phyloP scores from a whole-genome alignment of 345 rosid genomes.

The Eucalyptus tenuipes region DNA sequence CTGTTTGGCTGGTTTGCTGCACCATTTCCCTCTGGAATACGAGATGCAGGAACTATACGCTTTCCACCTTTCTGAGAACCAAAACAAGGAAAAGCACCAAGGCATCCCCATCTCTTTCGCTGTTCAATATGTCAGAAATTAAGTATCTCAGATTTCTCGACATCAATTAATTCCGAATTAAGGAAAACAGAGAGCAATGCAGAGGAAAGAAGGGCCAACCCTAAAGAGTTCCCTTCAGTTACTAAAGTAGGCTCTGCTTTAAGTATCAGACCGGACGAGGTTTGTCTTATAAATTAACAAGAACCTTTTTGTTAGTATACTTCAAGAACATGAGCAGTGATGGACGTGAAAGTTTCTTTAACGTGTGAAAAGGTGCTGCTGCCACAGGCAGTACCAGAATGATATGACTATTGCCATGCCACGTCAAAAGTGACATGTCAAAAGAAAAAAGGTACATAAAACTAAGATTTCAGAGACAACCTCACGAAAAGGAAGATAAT shows the following conservation, averaged over 20 bases:
- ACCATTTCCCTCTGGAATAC: conserved; percentile 64
- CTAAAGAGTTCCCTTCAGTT: background rate
- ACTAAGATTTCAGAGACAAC: background rate
- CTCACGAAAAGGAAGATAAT: background rate
- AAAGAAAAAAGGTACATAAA: background rate
- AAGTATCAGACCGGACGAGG: background rate
- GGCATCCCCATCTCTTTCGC: conserved; percentile 88
- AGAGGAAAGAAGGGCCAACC: background rate
- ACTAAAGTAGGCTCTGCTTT: background rate
- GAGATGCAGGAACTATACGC: conserved; percentile 78
- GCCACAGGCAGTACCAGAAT: background rate
- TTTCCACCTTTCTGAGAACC: conserved; percentile 72
- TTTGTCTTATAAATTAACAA: background rate
- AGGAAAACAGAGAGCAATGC: background rate
- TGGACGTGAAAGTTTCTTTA: background rate
- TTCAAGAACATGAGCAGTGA: background rate
- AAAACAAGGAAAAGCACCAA: conserved; percentile 68
- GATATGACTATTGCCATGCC: background rate
- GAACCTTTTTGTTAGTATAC: background rate
- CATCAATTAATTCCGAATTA: background rate
- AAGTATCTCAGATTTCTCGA: background rate
- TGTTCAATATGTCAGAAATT: conserved; percentile 6
- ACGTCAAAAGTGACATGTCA: background rate
- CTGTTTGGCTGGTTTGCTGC: conserved; percentile 48
- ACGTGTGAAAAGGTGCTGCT: background rate